These are phyloP conservation scores for Trichoderma sp. DNA, from an alignment of 2,329 filamentous ascomycete species.

Conservation along the genomic window DNA sequence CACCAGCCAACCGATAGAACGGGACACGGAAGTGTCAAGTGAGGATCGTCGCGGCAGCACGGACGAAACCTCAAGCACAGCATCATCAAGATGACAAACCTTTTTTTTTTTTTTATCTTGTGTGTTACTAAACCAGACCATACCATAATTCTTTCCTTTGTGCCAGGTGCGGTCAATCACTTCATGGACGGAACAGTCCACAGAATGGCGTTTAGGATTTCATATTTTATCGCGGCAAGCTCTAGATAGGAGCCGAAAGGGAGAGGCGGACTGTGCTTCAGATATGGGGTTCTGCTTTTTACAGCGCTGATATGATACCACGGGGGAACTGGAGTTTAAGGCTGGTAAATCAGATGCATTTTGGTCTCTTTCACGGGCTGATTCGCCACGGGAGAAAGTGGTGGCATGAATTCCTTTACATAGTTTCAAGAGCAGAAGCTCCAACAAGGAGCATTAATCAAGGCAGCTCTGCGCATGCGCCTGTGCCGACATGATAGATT, in stretches of 20 bases:
- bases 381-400: neutral
- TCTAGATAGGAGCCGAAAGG: neutral
- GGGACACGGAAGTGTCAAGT: constrained; percentile 30
- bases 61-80: constrained; percentile 35
- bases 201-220: constrained; percentile 19
- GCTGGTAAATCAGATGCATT: constrained; percentile 24
- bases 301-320: constrained; percentile 37
- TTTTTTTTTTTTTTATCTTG: constrained; percentile 21
- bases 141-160: neutral
- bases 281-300: constrained; percentile 18
- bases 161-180: neutral
- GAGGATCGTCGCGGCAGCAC: constrained; percentile 34
- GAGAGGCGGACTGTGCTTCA: constrained; percentile 14
- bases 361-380: constrained; percentile 14
- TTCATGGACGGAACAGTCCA: constrained; percentile 4
- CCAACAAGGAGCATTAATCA: neutral
- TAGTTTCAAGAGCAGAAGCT: neutral
- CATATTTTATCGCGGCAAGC: constrained; percentile 9
- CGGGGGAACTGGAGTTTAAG: constrained; percentile 32
- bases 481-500: neutral
- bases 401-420: neutral
- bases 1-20: constrained; percentile 36
- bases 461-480: neutral
- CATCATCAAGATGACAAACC: constrained; percentile 33
- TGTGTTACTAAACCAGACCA: neutral